phyloP scores from a whole-genome alignment of 768 basidiomycete species.

The Phylloporus arenicola region DNA sequence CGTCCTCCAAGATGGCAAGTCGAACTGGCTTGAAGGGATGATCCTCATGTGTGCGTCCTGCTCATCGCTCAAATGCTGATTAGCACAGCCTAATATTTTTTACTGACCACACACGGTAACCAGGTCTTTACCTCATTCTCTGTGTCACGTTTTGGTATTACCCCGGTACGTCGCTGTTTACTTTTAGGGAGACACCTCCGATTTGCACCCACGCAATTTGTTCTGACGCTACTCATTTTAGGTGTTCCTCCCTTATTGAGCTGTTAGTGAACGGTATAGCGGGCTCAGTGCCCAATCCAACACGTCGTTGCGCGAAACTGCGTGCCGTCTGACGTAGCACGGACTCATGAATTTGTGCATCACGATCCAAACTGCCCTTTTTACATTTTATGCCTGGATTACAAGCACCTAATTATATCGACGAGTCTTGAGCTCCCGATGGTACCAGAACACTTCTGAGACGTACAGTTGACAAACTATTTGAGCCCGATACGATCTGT shows the following conservation, averaged over 20 bases:
- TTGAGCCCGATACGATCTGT: neutral
- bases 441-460: neutral
- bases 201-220: no score
- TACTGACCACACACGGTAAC: constrained; percentile 3
- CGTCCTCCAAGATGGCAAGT: constrained; percentile 79
- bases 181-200: neutral
- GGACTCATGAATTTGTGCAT: no score
- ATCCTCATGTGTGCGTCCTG: constrained; percentile 58
- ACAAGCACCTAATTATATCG: neutral
- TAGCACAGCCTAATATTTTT: neutral
- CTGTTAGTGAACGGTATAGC: constrained; percentile 2
- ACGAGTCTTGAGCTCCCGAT: neutral
- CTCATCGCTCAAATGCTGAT: neutral
- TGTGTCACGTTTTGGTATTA: constrained; percentile 53
- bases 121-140: constrained; percentile 53
- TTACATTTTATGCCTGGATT: neutral
- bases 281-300: neutral
- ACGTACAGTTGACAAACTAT: neutral
- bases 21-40: constrained; percentile 89
- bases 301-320: no score
- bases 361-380: neutral
- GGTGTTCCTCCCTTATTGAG: neutral
- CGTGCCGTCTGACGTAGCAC: neutral
- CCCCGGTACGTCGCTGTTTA: constrained; percentile 31
- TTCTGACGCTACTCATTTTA: constrained; percentile 9